Evolutionary conservation across 805 yeast genomes (phyloP).

Genomic region (Teunomyces stri): DNA sequence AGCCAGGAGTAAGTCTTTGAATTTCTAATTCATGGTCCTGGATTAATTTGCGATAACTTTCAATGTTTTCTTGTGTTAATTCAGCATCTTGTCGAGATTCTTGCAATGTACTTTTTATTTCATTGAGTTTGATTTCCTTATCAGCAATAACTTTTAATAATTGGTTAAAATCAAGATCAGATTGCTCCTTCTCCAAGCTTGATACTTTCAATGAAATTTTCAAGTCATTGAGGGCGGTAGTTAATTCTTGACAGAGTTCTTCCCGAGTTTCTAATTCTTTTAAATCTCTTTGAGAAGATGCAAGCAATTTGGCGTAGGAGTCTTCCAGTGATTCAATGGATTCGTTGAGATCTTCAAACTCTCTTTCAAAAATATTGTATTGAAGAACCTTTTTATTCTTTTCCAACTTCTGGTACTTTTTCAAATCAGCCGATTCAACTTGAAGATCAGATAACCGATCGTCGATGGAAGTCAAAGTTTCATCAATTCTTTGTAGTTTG

Average conservation of each 20-base stretch:
- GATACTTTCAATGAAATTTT: slow-evolving; percentile 50
- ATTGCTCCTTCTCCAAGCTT: slow-evolving; percentile 55
- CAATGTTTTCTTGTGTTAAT: slow-evolving; percentile 17
- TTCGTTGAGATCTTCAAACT: slow-evolving; percentile 57
- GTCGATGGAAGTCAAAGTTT: slow-evolving; percentile 66
- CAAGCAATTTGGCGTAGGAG: slow-evolving; percentile 49
- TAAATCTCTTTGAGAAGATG: slow-evolving; percentile 53
- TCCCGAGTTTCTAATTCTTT: slow-evolving; percentile 64
- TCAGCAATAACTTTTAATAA: slow-evolving; percentile 48
- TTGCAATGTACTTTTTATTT: slow-evolving; percentile 35
- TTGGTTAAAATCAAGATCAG: slow-evolving; percentile 49
- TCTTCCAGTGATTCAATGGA: slow-evolving; percentile 61
- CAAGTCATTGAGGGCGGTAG: slow-evolving; percentile 44
- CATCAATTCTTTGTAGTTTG: slow-evolving; percentile 70
- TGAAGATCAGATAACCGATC: slow-evolving; percentile 75
- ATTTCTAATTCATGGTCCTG: slow-evolving; percentile 37
- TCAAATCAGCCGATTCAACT: slow-evolving; percentile 73
- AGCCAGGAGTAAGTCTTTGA: slow-evolving; percentile 36
- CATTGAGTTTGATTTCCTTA: slow-evolving; percentile 46
- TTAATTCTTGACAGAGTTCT: slow-evolving; percentile 42
- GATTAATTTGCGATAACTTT: slow-evolving; percentile 27
- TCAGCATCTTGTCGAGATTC: slow-evolving; percentile 28
- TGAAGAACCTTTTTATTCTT: slow-evolving; percentile 68
- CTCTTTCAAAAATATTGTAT: slow-evolving; percentile 74
- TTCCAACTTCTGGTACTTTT: slow-evolving; percentile 65